Conservation (phyloP, 2,329 filamentous ascomycete species). For the Neofusicoccum kwambonambiense region DNA sequence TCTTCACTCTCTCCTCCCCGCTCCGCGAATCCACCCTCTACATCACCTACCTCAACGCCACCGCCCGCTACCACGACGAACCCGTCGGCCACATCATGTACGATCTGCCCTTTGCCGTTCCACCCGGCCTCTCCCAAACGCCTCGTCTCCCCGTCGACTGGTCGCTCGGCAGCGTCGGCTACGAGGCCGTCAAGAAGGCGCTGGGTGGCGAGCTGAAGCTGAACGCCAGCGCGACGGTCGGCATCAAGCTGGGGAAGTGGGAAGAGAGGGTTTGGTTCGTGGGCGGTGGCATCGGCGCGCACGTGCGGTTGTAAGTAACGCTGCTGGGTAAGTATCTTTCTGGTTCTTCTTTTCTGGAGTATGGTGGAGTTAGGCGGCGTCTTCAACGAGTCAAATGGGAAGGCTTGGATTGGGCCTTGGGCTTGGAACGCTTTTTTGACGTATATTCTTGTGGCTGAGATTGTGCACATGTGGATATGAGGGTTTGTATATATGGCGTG, state of each 20-base stretch:
- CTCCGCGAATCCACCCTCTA: slow-evolving; percentile 70
- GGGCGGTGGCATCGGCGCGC: slow-evolving; percentile 48
- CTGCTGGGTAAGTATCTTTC: no score
- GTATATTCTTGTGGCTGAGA: no score
- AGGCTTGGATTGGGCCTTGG: no score
- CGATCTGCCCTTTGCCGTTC: slow-evolving; percentile 70
- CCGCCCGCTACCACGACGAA: slow-evolving; percentile 80
- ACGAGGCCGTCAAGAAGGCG: slow-evolving; percentile 75
- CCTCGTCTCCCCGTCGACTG: slow-evolving; percentile 81
- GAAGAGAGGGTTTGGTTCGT: slow-evolving; percentile 60
- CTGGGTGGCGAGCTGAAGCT: slow-evolving; percentile 77
- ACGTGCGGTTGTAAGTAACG: slow-evolving; percentile 40
- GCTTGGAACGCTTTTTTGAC: no score
- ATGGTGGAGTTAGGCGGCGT: no score
- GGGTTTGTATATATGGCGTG: no score
- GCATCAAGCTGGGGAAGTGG: slow-evolving; percentile 73
- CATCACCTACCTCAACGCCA: slow-evolving; percentile 78
- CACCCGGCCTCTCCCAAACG: slow-evolving; percentile 69
- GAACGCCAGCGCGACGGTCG: slow-evolving; percentile 74
- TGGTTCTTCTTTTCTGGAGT: no score
- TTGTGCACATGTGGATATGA: no score
- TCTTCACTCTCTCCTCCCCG: slow-evolving; percentile 80
- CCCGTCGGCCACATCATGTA: slow-evolving; percentile 76
- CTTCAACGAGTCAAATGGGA: no score
- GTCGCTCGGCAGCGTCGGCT: slow-evolving; percentile 74